phyloP scores from a whole-genome alignment of 495 filamentous ascomycete genomes.

The Xylaria scruposa region DNA sequence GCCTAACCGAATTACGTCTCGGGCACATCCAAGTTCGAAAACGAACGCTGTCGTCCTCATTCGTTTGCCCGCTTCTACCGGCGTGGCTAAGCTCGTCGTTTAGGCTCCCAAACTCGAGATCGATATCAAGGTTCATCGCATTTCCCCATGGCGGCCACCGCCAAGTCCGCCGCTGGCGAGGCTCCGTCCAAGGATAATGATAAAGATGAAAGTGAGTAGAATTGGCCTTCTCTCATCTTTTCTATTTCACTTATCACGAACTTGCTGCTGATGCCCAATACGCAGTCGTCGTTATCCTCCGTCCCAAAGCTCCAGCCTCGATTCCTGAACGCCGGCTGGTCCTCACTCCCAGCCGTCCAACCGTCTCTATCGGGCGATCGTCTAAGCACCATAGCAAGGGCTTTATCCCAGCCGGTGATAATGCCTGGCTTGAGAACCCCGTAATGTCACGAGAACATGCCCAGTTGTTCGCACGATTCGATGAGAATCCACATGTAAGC shows the following conservation, averaged over 20 bases:
- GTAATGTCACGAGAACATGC: slow-evolving; percentile 86
- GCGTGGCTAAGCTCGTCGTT: background rate
- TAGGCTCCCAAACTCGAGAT: slow-evolving; percentile 22
- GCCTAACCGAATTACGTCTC: background rate
- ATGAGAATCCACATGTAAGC: slow-evolving; percentile 30
- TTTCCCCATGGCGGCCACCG: slow-evolving; percentile 26
- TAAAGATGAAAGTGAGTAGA: slow-evolving; percentile 9
- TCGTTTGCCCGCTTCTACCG: background rate
- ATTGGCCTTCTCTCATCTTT: no score
- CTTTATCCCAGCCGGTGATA: slow-evolving; percentile 52
- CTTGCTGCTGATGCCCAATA: background rate
- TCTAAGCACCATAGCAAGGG: slow-evolving; percentile 50
- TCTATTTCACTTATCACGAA: background rate
- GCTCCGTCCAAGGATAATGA: background rate
- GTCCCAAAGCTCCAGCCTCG: slow-evolving; percentile 17
- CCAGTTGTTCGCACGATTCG: slow-evolving; percentile 53
- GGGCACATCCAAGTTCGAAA: background rate
- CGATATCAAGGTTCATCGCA: slow-evolving; percentile 26
- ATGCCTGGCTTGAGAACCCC: slow-evolving; percentile 79
- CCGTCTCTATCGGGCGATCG: slow-evolving; percentile 47
- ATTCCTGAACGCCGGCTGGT: slow-evolving; percentile 41
- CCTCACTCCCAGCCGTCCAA: slow-evolving; percentile 31
- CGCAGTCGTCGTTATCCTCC: slow-evolving; percentile 35
- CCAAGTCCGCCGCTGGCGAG: slow-evolving; percentile 10
- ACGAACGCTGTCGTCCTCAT: background rate